These are phyloP conservation scores for Tetrapisispora phaffii DNA, from an alignment of 805 yeast genomes.

Conservation along the genomic window DNA sequence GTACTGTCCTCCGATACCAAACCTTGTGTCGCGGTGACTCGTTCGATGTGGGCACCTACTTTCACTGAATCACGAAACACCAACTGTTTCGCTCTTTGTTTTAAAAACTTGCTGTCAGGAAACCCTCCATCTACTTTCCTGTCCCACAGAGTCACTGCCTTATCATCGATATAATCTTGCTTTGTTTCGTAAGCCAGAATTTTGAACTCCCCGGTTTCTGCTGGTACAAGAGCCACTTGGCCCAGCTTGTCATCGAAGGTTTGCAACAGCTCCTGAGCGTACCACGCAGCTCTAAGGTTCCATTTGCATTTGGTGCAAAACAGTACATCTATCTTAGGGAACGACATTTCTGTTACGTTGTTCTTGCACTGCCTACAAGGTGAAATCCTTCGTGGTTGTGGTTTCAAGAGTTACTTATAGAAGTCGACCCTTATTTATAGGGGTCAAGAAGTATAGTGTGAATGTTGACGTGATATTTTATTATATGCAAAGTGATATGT, in stretches of 20 bases:
- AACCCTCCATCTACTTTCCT: slow-evolving; percentile 59
- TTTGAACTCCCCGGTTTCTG: slow-evolving; percentile 48
- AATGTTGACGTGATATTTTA: neutral
- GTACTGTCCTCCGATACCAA: neutral
- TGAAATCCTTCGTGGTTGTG: neutral
- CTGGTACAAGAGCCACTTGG: slow-evolving; percentile 44
- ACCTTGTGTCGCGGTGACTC: neutral
- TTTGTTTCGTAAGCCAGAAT: slow-evolving; percentile 34
- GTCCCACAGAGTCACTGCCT: slow-evolving; percentile 44
- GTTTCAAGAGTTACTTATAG: neutral
- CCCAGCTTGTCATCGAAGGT: slow-evolving; percentile 57
- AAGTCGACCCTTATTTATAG: too few species aligned
- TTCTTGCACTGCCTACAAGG: neutral
- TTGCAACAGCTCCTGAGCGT: slow-evolving; percentile 71
- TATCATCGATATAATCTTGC: slow-evolving; percentile 18
- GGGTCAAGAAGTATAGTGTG: too few species aligned
- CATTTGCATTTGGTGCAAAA: slow-evolving; percentile 82
- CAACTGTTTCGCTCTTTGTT: slow-evolving; percentile 52
- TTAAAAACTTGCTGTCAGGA: slow-evolving; percentile 76
- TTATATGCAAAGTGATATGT: neutral
- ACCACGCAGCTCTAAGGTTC: slow-evolving; percentile 86
- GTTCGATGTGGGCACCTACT: slow-evolving; percentile 17
- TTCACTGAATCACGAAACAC: slow-evolving; percentile 12
- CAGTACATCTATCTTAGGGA: slow-evolving; percentile 56
- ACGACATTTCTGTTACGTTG: slow-evolving; percentile 19